These are phyloP conservation scores for Pseudogymnoascus pannorum DNA, from an alignment of 2,329 filamentous ascomycete genomes.

Conservation along the genomic window DNA sequence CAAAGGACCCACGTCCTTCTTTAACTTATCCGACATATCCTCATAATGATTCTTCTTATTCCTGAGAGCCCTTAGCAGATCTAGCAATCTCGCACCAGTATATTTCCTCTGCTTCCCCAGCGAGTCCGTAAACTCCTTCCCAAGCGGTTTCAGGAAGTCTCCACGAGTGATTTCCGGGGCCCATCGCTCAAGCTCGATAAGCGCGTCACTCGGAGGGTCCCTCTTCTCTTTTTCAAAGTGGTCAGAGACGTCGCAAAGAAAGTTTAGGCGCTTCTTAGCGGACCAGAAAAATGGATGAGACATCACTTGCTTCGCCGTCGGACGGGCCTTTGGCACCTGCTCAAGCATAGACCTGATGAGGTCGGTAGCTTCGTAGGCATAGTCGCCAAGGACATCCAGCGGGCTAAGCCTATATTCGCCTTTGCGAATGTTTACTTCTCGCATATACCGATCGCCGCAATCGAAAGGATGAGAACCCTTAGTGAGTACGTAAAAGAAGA, in stretches of 20 bases:
- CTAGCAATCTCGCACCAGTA: slow-evolving; percentile 72
- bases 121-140: slow-evolving; percentile 77
- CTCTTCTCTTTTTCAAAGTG: slow-evolving; percentile 90
- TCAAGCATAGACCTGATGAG: slow-evolving; percentile 74
- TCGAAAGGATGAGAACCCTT: slow-evolving; percentile 90
- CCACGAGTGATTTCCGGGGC: slow-evolving; percentile 49
- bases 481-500: slow-evolving; percentile 99
- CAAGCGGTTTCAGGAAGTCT: slow-evolving; percentile 73
- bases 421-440: slow-evolving; percentile 95
- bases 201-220: slow-evolving; percentile 65
- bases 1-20: slow-evolving; percentile 54
- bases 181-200: slow-evolving; percentile 51
- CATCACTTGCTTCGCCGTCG: slow-evolving; percentile 72
- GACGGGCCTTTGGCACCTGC: slow-evolving; percentile 48
- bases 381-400: slow-evolving; percentile 71
- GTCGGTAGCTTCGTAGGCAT: slow-evolving; percentile 79
- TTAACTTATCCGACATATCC: slow-evolving; percentile 80
- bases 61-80: slow-evolving; percentile 77
- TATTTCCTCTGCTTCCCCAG: slow-evolving; percentile 95
- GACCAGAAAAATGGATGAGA: slow-evolving; percentile 97
- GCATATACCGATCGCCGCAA: slow-evolving; percentile 87
- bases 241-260: slow-evolving; percentile 94
- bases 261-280: slow-evolving; percentile 77
- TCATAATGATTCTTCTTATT: slow-evolving; percentile 99
- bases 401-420: slow-evolving; percentile 66